phyloP scores from a whole-genome alignment of 306 rosid genomes.

The Datisca glomerata region DNA sequence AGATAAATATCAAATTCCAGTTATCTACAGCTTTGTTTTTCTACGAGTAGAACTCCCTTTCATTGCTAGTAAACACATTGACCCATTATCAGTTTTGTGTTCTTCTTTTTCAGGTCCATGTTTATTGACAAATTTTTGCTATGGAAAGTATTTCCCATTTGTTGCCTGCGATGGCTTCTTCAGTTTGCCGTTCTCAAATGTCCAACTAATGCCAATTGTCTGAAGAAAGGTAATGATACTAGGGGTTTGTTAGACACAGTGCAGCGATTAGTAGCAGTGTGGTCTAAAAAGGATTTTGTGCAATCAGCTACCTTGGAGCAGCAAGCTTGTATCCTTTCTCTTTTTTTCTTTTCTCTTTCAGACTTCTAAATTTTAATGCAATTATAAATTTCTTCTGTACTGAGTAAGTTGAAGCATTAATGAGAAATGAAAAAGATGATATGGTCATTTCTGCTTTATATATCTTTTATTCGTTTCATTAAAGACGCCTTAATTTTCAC shows the following conservation, averaged over 20 bases:
- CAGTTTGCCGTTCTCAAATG: conserved; percentile 63
- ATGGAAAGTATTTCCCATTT: conserved; percentile 86
- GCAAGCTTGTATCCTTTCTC: conserved; percentile 87
- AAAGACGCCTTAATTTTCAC: conserved; percentile 11
- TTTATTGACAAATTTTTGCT: conserved; percentile 72
- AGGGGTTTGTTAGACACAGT: conserved; percentile 32
- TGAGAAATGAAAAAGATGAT: not conserved
- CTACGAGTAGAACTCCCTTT: too few relatives aligned
- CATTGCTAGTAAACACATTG: too few relatives aligned
- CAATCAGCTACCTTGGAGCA: conserved; percentile 79
- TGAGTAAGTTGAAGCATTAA: not conserved
- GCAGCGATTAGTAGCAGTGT: conserved; percentile 49
- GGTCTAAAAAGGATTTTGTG: conserved; percentile 83
- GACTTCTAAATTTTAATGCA: not conserved
- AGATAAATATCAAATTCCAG: too few relatives aligned
- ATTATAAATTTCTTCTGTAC: not conserved
- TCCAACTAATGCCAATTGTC: conserved; percentile 42
- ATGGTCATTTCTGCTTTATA: too few relatives aligned
- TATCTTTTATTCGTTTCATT: conserved; percentile 1
- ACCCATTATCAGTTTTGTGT: conserved; percentile 5
- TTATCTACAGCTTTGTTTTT: too few relatives aligned
- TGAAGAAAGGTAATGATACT: conserved; percentile 25
- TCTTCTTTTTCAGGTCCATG: conserved; percentile 53
- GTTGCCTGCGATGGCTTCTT: conserved; percentile 89
- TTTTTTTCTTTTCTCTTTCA: conserved; percentile 6